phyloP scores from a whole-genome alignment of 2,329 filamentous ascomycete genomes.

The Monosporascus cannonballus region DNA sequence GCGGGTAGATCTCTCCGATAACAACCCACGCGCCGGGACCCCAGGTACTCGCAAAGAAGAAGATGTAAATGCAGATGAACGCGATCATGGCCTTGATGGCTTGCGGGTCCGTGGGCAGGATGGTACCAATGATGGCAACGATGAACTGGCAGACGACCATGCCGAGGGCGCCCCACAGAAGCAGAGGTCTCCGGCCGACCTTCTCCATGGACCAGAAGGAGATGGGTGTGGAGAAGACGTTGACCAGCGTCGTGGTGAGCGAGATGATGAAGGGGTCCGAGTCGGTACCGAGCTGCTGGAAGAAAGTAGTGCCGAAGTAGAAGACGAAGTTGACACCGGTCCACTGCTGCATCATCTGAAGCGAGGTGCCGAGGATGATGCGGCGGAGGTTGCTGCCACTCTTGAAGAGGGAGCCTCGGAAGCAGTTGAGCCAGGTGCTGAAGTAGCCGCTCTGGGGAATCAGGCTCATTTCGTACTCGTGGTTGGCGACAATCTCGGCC shows the following conservation, averaged over 20 bases:
- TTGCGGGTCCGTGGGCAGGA: constrained; percentile 35
- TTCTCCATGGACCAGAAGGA: constrained; percentile 84
- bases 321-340: constrained; percentile 89
- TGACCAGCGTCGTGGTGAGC: constrained; percentile 81
- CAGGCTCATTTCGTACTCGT: constrained; percentile 72
- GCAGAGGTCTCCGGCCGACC: constrained; percentile 72
- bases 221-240: constrained; percentile 76
- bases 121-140: constrained; percentile 64
- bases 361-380: constrained; percentile 63
- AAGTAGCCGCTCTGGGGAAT: constrained; percentile 62
- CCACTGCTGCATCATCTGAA: constrained; percentile 79
- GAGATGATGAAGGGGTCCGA: constrained; percentile 75
- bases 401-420: constrained; percentile 56
- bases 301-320: constrained; percentile 81
- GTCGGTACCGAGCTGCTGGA: constrained; percentile 71
- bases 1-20: constrained; percentile 85
- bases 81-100: constrained; percentile 69
- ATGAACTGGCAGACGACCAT: constrained; percentile 88
- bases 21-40: constrained; percentile 71
- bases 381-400: constrained; percentile 64
- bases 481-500: constrained; percentile 81
- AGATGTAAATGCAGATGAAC: constrained; percentile 90
- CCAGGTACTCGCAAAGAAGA: constrained; percentile 88
- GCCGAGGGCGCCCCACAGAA: constrained; percentile 71
- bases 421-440: constrained; percentile 62